Conservation (phyloP, 1,284 basidiomycete genomes). For the Pascua guehoae region DNA sequence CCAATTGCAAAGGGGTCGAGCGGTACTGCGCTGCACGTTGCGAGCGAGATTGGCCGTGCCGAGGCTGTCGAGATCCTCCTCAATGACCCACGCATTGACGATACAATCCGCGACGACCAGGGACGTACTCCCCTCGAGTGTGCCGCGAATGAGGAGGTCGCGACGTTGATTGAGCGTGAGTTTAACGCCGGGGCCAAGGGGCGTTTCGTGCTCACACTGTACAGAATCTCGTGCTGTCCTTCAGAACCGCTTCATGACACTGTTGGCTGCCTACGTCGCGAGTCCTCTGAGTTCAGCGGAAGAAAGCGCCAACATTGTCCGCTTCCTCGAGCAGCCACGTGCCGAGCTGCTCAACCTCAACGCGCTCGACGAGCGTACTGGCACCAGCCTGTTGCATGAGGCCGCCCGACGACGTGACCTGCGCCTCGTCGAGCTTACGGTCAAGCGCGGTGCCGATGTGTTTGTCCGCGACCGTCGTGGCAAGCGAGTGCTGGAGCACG, state of each 20-base stretch:
- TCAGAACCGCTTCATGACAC: constrained; percentile 69
- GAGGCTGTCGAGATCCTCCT: constrained; percentile 72
- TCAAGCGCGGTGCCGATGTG: constrained; percentile 83
- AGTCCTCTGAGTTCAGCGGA: constrained; percentile 53
- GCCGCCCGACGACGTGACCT: constrained; percentile 80
- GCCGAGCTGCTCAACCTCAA: constrained; percentile 47
- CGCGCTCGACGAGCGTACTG: constrained; percentile 67
- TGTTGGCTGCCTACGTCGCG: constrained; percentile 68
- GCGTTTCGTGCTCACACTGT: not conserved
- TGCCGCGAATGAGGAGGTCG: constrained; percentile 59
- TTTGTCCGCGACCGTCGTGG: constrained; percentile 80
- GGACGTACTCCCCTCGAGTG: constrained; percentile 72
- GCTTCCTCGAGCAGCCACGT: constrained; percentile 56
- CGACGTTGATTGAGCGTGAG: constrained; percentile 71
- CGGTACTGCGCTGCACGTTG: constrained; percentile 82
- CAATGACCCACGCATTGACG: constrained; percentile 74
- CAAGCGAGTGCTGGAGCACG: constrained; percentile 67
- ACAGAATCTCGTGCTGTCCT: constrained; percentile 75
- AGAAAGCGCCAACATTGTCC: constrained; percentile 40
- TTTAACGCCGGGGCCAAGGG: not conserved
- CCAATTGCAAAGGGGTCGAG: constrained; percentile 62
- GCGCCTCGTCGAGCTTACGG: constrained; percentile 73
- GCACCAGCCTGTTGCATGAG: constrained; percentile 78
- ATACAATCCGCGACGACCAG: constrained; percentile 67
- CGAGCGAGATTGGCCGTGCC: constrained; percentile 70